Percentiles rank a stretch among this genome's conserved stretches.
Conservation (phyloP, 1,284 basidiomycete genomes). For the Tilletia setariae region DNA sequence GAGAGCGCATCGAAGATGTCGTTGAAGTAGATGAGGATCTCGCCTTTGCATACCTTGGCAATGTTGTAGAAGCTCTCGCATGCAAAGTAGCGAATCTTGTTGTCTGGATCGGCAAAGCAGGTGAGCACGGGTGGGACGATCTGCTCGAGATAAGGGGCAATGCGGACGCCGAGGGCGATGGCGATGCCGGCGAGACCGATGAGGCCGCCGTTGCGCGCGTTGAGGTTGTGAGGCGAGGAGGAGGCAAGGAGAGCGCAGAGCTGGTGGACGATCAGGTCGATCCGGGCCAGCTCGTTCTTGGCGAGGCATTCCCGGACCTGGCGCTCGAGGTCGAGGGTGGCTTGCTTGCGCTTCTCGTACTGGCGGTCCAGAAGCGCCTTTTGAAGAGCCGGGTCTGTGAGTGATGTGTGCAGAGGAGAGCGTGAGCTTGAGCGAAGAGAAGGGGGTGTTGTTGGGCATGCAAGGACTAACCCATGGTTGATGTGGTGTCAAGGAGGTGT, state of each 20-base stretch:
- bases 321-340: conserved; percentile 91
- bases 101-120: conserved; percentile 92
- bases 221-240: conserved; percentile 54
- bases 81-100: conserved; percentile 85
- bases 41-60: conserved; percentile 90
- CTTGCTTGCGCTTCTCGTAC: conserved; percentile 92
- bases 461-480: conserved; percentile 5
- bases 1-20: conserved; percentile 95
- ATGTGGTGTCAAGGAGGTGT: not conserved
- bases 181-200: conserved; percentile 95
- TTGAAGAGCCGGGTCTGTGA: conserved; percentile 23
- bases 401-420: not conserved
- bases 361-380: conserved; percentile 53
- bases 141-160: conserved; percentile 87
- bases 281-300: conserved; percentile 74
- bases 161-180: conserved; percentile 88
- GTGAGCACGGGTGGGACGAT: conserved; percentile 86
- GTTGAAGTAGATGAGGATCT: conserved; percentile 95
- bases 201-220: conserved; percentile 88
- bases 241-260: conserved; percentile 66
- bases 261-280: conserved; percentile 86
- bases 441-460: not conserved
- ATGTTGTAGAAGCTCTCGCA: conserved; percentile 99
- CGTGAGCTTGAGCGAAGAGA: not conserved
- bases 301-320: conserved; percentile 82